Percentiles rank a stretch among this genome's conserved stretches.
These are phyloP conservation scores for Talaromyces albobiverticillius DNA, from an alignment of 2,329 filamentous ascomycete genomes.

Conservation along the genomic window DNA sequence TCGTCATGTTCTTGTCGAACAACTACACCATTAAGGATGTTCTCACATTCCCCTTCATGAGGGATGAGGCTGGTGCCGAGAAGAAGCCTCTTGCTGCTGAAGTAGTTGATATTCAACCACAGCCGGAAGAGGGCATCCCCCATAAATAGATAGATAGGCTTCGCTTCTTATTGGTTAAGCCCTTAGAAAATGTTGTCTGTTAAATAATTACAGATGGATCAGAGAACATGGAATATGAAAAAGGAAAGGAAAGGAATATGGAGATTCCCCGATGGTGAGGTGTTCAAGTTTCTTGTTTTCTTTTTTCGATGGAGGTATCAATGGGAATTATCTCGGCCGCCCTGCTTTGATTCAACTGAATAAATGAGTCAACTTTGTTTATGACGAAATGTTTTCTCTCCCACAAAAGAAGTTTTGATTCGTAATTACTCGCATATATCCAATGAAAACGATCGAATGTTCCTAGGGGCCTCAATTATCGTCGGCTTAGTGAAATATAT, in stretches of 20 bases:
- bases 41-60: conserved; percentile 96
- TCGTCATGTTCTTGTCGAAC: conserved; percentile 94
- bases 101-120: conserved; percentile 58
- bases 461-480: too few species aligned
- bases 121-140: conserved; percentile 60
- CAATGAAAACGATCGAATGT: too few species aligned
- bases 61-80: conserved; percentile 64
- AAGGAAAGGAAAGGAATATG: background rate
- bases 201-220: background rate
- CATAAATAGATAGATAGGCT: conserved; percentile 9
- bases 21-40: conserved; percentile 97
- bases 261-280: background rate
- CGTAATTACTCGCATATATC: too few species aligned
- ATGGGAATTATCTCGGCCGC: background rate
- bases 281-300: background rate
- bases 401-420: too few species aligned
- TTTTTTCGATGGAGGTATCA: background rate
- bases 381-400: too few species aligned
- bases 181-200: too few species aligned
- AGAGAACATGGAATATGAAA: background rate
- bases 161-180: too few species aligned
- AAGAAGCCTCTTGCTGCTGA: conserved; percentile 54
- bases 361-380: background rate
- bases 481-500: too few species aligned
- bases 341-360: background rate